These are phyloP conservation scores for Quercus agrifolia DNA, from an alignment of 306 rosid species.

Conservation along the genomic window DNA sequence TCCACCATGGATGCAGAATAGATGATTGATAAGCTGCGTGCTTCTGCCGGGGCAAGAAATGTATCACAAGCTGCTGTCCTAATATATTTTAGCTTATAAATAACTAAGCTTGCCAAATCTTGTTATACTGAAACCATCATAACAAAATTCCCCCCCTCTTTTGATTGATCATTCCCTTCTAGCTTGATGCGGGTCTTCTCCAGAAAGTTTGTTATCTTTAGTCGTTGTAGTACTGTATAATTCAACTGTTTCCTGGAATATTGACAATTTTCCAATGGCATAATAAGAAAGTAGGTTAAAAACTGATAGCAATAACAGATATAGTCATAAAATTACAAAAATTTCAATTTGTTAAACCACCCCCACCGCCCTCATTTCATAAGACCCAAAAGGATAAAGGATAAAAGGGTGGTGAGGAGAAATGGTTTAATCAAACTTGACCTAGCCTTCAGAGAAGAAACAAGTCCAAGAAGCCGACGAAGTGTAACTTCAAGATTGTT, in stretches of 20 bases:
- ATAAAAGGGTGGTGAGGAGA: not conserved
- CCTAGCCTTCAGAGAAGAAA: too few relatives aligned
- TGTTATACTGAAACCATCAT: not conserved
- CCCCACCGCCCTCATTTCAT: not conserved
- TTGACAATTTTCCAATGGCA: slow-evolving; percentile 7
- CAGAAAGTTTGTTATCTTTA: slow-evolving; percentile 37
- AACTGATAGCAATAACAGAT: not conserved
- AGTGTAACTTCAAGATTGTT: not conserved
- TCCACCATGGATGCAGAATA: not conserved
- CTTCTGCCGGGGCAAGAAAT: not conserved
- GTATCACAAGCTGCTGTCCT: not conserved
- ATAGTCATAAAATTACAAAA: not conserved
- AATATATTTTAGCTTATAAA: slow-evolving; percentile 9
- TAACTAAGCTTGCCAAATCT: slow-evolving; percentile 6
- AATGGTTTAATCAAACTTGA: too few relatives aligned
- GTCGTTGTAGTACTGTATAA: slow-evolving; percentile 33
- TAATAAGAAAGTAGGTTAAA: not conserved
- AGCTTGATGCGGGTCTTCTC: slow-evolving; percentile 39
- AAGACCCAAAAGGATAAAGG: not conserved
- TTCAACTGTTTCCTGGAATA: slow-evolving; percentile 63
- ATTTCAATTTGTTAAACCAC: too few relatives aligned
- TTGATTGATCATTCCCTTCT: slow-evolving; percentile 38
- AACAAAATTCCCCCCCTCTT: slow-evolving; percentile 8
- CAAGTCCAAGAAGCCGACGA: not conserved
- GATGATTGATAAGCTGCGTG: not conserved